A percentile compares a stretch with the other conserved stretches of the same genome.
These are phyloP conservation scores for Eragrostis tef DNA, from an alignment of 202 grass and related monocot species.

Conservation along the genomic window DNA sequence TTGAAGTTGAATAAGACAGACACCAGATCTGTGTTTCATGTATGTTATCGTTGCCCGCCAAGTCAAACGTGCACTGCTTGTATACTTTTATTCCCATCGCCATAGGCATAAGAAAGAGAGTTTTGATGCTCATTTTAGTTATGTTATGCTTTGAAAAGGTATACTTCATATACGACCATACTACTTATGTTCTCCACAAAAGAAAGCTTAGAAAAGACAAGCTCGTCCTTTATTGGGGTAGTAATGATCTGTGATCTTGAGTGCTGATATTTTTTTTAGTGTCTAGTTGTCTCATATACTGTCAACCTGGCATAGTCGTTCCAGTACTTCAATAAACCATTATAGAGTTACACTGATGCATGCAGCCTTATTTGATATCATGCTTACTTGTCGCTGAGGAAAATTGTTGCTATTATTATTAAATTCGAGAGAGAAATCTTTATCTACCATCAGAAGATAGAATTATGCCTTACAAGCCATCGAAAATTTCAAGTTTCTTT, in stretches of 20 bases:
- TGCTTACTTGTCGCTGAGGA: neutral
- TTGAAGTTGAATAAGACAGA: slow-evolving; percentile 6
- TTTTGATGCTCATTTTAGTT: slow-evolving; percentile 3
- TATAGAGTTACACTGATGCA: neutral
- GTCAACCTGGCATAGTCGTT: slow-evolving; percentile 14
- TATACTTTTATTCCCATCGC: slow-evolving; percentile 4
- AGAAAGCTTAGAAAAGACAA: slow-evolving; percentile 27
- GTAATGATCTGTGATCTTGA: neutral
- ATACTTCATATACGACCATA: too few species aligned
- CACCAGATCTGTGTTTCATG: slow-evolving; percentile 1
- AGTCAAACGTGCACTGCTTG: neutral
- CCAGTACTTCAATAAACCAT: slow-evolving; percentile 14
- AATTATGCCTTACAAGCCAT: too few species aligned
- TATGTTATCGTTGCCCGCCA: neutral
- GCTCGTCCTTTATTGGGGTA: slow-evolving; percentile 42
- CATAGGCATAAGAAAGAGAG: neutral
- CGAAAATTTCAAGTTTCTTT: too few species aligned
- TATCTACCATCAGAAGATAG: too few species aligned
- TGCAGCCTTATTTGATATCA: slow-evolving; percentile 26
- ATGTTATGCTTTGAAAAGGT: neutral
- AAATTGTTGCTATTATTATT: too few species aligned
- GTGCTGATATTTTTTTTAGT: slow-evolving; percentile 12
- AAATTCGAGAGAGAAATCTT: too few species aligned
- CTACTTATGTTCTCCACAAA: too few species aligned
- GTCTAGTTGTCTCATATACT: slow-evolving; percentile 34